Evolutionary conservation across 805 yeast genomes (phyloP).

Genomic region (Kuraishia capsulata): DNA sequence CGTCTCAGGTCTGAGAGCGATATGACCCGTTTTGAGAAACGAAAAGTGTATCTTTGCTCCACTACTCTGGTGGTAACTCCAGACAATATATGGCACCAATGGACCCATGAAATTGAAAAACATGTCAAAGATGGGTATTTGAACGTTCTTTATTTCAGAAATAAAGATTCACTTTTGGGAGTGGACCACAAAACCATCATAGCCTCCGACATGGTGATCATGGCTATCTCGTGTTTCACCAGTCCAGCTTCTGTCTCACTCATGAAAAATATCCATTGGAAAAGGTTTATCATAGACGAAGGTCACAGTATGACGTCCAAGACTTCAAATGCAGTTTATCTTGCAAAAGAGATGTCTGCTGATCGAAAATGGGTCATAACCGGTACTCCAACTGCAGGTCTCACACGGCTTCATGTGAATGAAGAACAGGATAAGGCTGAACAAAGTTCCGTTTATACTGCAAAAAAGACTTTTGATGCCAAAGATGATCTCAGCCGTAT

Average conservation of each 20-base stretch:
- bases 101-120: slow-evolving; percentile 50
- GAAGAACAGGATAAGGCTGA: slow-evolving; percentile 12
- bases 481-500: slow-evolving; percentile 43
- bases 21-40: slow-evolving; percentile 4
- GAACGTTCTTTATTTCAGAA: slow-evolving; percentile 19
- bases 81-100: slow-evolving; percentile 57
- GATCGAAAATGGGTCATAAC: slow-evolving; percentile 70
- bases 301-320: slow-evolving; percentile 58
- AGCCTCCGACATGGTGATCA: slow-evolving; percentile 42
- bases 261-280: slow-evolving; percentile 47
- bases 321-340: slow-evolving; percentile 35
- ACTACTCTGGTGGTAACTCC: slow-evolving; percentile 58
- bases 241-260: slow-evolving; percentile 28
- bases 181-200: slow-evolving; percentile 23
- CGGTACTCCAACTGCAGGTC: slow-evolving; percentile 70
- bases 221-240: slow-evolving; percentile 38
- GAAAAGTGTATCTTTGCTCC: slow-evolving; percentile 32
- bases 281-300: slow-evolving; percentile 64
- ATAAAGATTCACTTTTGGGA: slow-evolving; percentile 3
- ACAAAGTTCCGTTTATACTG: slow-evolving; percentile 25
- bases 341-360: slow-evolving; percentile 38
- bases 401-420: slow-evolving; percentile 45
- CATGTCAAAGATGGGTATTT: slow-evolving; percentile 36
- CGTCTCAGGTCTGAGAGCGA: slow-evolving; percentile 9
- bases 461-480: slow-evolving; percentile 41